Conservation (phyloP, 495 filamentous ascomycete genomes). For the Trichodelitschia bisporula region DNA sequence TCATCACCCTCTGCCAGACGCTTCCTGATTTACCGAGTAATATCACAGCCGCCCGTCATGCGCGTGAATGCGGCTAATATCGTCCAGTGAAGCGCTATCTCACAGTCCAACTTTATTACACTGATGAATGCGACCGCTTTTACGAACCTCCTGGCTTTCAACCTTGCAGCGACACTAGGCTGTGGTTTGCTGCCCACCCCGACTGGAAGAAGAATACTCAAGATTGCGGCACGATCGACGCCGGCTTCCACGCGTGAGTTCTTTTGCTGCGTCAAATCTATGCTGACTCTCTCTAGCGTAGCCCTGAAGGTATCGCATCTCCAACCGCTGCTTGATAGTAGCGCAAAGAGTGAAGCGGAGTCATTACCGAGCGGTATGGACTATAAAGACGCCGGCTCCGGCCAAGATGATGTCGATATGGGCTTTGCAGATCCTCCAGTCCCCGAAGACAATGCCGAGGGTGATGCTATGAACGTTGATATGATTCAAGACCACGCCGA, state of each 20-base stretch:
- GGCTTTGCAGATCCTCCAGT: too few species aligned
- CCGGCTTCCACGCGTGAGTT: neutral
- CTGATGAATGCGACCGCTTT: slow-evolving; percentile 15
- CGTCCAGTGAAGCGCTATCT: slow-evolving; percentile 17
- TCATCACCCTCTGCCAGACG: slow-evolving; percentile 16
- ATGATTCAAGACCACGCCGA: too few species aligned
- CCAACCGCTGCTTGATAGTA: too few species aligned
- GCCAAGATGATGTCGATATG: too few species aligned
- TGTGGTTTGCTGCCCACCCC: slow-evolving; percentile 16
- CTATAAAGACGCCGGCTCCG: too few species aligned
- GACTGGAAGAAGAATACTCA: slow-evolving; percentile 13
- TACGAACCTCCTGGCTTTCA: slow-evolving; percentile 21
- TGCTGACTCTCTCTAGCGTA: too few species aligned
- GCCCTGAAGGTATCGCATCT: too few species aligned
- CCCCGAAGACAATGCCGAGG: too few species aligned
- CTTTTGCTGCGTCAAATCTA: too few species aligned
- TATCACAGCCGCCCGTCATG: neutral
- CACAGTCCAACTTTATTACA: slow-evolving; percentile 23
- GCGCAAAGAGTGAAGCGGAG: too few species aligned
- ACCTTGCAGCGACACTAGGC: slow-evolving; percentile 9
- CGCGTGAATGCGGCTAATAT: neutral
- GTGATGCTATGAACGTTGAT: too few species aligned
- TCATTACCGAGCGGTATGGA: too few species aligned
- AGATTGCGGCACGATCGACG: neutral
- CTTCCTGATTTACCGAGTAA: slow-evolving; percentile 22